Evolutionary conservation across 2,329 filamentous ascomycete species (phyloP), one percentile per base, ranked within the genome.

Genomic region (Curvularia eragrostidis): DNA sequence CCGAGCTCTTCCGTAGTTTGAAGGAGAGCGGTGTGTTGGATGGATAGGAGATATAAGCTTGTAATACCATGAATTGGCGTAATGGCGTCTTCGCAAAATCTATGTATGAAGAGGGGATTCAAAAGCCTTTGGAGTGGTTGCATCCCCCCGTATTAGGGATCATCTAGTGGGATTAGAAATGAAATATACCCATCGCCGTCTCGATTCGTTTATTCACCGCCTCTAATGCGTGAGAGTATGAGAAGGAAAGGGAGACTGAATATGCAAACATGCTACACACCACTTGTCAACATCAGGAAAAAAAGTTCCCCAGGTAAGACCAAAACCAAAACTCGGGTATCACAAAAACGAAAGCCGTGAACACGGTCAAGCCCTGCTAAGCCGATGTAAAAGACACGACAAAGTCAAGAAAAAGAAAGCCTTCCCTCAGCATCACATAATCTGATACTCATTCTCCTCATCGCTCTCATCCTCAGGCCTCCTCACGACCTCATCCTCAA

Each of bases 1-100:
- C 93, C 1, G 95, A 98, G 76, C 87, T 98, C 61, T 96, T 96
- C 80, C 88, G 89, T 76, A 91, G 87, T 66, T 79, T 98, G 72
- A 91, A 92, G 79, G 93, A 96, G 78, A 95, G 90, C 68, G 94
- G 94, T 2, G 88, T 96, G 66, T 79, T 98, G 63, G 93, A 93
- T 70, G 85, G 84, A 2, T 70, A 64, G 43, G 41, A 50, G 7
- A 15, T 12, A 23, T 42, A 34, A 28, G 30, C 19, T 52, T 64
- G 55, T 62, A 42, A 56, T 63, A 59, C 49, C 21, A 52, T 32
- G 52, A 48, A 55, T 54, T 58, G 61, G 61, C 51, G 56, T 60
- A 61, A 52, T 52, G 58, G 52, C 41, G 42, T 24, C 41, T 47
- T 36, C 51, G 43, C 48, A 55, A 43, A 47, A 36, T 46, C 12